phyloP scores from a whole-genome alignment of 768 basidiomycete genomes.

The Leccinum incarnatum region DNA sequence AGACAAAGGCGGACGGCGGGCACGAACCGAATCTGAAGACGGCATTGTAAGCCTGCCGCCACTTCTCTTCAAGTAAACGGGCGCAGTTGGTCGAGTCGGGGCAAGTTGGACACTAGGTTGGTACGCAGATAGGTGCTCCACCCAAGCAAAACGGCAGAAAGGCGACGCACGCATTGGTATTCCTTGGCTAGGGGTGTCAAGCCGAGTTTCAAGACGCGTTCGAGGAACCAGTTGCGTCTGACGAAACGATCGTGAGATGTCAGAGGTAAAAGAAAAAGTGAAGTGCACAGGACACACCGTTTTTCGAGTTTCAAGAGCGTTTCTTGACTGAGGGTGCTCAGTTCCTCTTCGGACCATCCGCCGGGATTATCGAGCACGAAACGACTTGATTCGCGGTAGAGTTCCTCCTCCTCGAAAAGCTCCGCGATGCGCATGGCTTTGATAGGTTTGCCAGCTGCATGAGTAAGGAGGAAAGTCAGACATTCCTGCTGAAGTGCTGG shows the following conservation, averaged over 20 bases:
- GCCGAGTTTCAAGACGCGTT: conserved; percentile 89
- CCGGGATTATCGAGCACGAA: conserved; percentile 93
- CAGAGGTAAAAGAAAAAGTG: not conserved
- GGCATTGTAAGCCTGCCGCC: conserved; percentile 83
- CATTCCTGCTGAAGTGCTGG: conserved; percentile 80
- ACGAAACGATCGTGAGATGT: not conserved
- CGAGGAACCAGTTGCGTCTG: conserved; percentile 93
- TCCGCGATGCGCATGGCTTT: conserved; percentile 93
- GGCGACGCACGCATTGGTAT: conserved; percentile 80
- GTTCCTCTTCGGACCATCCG: conserved; percentile 76
- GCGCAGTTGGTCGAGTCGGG: conserved; percentile 80
- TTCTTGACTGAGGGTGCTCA: conserved; percentile 76
- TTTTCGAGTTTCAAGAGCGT: conserved; percentile 90
- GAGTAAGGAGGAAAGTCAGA: conserved; percentile 83
- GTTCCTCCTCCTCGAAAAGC: conserved; percentile 83
- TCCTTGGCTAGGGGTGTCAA: conserved; percentile 87
- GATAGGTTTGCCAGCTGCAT: conserved; percentile 89
- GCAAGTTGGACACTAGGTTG: conserved; percentile 70
- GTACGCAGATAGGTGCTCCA: conserved; percentile 1
- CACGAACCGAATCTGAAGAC: conserved; percentile 78
- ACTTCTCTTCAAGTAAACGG: conserved; percentile 86
- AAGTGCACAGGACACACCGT: conserved; percentile 42
- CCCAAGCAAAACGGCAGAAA: not conserved
- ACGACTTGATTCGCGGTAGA: conserved; percentile 86
- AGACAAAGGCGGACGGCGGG: not conserved